Conservation (phyloP, 495 filamentous ascomycete genomes). For the Penicillium roqueforti region DNA sequence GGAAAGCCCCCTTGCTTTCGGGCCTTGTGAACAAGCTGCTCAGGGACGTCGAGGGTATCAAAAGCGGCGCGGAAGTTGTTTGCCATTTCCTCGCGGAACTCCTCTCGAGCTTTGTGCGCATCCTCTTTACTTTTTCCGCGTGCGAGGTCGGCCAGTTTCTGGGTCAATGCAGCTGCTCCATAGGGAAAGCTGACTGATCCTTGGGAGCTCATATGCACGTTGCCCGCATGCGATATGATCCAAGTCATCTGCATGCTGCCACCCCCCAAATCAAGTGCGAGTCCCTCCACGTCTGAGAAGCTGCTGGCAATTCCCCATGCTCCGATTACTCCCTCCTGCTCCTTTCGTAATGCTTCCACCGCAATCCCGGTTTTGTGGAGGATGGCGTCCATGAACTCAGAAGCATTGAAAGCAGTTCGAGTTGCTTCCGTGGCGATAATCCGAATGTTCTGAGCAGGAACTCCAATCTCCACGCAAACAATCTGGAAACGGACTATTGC, state of each 20-base stretch:
- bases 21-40: constrained; percentile 42
- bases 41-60: constrained; percentile 51
- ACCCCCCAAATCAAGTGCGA: constrained; percentile 87
- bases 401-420: constrained; percentile 70
- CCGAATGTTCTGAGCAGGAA: constrained; percentile 57
- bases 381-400: constrained; percentile 62
- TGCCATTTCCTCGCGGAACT: constrained; percentile 55
- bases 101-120: constrained; percentile 26
- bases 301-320: constrained; percentile 80
- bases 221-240: constrained; percentile 56
- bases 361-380: constrained; percentile 54
- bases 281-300: constrained; percentile 58
- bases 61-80: constrained; percentile 59
- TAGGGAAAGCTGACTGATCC: constrained; percentile 65
- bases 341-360: constrained; percentile 69
- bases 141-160: constrained; percentile 51
- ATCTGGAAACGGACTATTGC: constrained; percentile 66
- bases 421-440: constrained; percentile 90
- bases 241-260: constrained; percentile 90
- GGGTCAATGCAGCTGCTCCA: constrained; percentile 74
- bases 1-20: constrained; percentile 53
- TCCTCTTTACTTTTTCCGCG: constrained; percentile 29
- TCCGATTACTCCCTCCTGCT: constrained; percentile 78
- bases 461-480: constrained; percentile 67
- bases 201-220: constrained; percentile 47